Percentiles rank a stretch among this genome's conserved stretches.
Conservation (phyloP, 352 stramenopile genomes). For the Pythium periplocum region DNA sequence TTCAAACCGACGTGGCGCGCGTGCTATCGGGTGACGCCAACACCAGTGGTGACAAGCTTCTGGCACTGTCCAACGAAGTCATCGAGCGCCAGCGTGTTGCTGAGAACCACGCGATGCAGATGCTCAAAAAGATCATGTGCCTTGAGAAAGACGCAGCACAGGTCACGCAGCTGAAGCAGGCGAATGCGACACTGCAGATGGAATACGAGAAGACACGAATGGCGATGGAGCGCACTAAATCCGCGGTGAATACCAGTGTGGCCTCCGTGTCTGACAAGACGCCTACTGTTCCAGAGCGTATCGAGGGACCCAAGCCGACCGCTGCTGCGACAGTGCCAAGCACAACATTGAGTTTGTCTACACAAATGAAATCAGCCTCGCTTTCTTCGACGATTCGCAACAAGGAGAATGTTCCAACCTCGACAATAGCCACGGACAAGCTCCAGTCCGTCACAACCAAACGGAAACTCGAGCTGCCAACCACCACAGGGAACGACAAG, state of each 20-base stretch:
- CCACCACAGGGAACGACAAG: too few species aligned
- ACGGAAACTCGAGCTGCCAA: constrained; percentile 17
- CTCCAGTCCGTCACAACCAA: constrained; percentile 9
- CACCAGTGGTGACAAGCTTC: too few species aligned
- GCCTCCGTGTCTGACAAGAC: too few species aligned
- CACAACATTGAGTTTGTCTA: too few species aligned
- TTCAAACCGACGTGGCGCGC: constrained; percentile 32
- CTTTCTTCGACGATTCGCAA: background rate
- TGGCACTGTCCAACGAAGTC: constrained; percentile 26
- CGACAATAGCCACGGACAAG: background rate
- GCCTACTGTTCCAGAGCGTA: too few species aligned
- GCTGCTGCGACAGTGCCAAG: background rate
- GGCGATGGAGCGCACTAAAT: constrained; percentile 35
- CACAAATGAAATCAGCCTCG: too few species aligned
- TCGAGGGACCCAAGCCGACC: background rate
- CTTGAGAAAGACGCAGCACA: constrained; percentile 34
- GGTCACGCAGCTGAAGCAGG: constrained; percentile 35
- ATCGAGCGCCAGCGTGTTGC: constrained; percentile 4
- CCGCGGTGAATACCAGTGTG: too few species aligned
- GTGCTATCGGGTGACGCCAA: too few species aligned
- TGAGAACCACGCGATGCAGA: background rate
- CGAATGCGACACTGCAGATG: constrained; percentile 47
- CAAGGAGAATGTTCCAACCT: background rate
- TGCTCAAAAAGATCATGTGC: constrained; percentile 8
- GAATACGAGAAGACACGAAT: constrained; percentile 59